Conservation (phyloP, 1,284 basidiomycete genomes). For the Neolentinus lepideus region DNA sequence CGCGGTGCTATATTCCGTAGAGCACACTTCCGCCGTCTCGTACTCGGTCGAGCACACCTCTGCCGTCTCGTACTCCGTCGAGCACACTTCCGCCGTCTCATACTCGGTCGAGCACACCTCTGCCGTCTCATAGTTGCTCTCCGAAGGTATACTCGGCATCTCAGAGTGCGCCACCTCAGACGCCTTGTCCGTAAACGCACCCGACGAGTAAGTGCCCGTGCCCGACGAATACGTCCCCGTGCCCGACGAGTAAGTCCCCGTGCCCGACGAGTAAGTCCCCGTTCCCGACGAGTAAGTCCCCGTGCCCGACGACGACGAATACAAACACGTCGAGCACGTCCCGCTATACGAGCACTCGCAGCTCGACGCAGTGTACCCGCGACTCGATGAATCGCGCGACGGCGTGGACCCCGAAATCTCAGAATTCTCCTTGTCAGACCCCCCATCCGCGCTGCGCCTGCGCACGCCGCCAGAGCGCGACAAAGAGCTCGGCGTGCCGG, state of each 20-base stretch:
- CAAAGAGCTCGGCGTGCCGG: conserved; percentile 24
- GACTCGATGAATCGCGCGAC: conserved; percentile 12
- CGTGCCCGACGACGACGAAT: no score
- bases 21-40: conserved; percentile 40
- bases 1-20: conserved; percentile 41
- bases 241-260: no score
- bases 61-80: conserved; percentile 41
- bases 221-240: not conserved
- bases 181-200: not conserved
- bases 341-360: conserved; percentile 13
- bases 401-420: conserved; percentile 16
- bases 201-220: not conserved
- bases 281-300: not conserved
- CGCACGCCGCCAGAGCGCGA: no score
- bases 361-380: conserved; percentile 4
- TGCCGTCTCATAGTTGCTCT: not conserved
- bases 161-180: not conserved
- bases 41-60: conserved; percentile 42
- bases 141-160: not conserved
- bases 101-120: conserved; percentile 34
- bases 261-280: not conserved
- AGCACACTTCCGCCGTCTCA: conserved; percentile 42
- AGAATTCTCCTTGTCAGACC: conserved; percentile 54
- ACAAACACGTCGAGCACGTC: not conserved
- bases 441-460: conserved; percentile 30